Conservation (phyloP, 2,329 filamentous ascomycete genomes). For the Cyphellophora europaea region DNA sequence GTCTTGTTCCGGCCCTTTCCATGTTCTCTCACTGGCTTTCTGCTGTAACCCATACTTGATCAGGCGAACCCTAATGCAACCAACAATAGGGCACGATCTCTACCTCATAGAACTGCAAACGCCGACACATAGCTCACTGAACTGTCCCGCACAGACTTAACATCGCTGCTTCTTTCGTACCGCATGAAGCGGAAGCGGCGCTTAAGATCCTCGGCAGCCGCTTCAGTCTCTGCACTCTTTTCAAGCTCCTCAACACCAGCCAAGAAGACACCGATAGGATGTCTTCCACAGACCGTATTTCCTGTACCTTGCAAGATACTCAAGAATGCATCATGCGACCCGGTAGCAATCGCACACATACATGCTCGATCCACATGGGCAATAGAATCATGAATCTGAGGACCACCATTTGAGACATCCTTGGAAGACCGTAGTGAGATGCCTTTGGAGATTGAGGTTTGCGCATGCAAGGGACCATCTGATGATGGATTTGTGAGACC, state of each 20-base stretch:
- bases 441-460: not conserved
- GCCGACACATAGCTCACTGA: conserved; percentile 95
- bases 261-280: conserved; percentile 91
- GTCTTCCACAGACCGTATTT: conserved; percentile 90
- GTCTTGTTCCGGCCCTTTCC: too few species aligned
- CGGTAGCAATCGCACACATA: conserved; percentile 76
- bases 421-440: conserved; percentile 7
- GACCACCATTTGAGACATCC: conserved; percentile 16
- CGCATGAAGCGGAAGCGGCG: conserved; percentile 67
- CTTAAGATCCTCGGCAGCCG: conserved; percentile 19
- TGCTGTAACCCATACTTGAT: too few species aligned
- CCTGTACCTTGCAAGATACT: conserved; percentile 59
- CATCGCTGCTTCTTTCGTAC: conserved; percentile 79
- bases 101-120: conserved; percentile 61
- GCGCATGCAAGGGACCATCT: conserved; percentile 51
- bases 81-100: too few species aligned
- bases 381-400: conserved; percentile 75
- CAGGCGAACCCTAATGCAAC: too few species aligned
- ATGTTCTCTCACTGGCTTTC: too few species aligned
- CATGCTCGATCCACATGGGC: conserved; percentile 67
- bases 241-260: conserved; percentile 65
- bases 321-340: conserved; percentile 61
- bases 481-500: conserved; percentile 62
- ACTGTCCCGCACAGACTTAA: conserved; percentile 57
- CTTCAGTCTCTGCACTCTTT: conserved; percentile 18